These are phyloP conservation scores for Apiospora saccharicola DNA, from an alignment of 2,329 filamentous ascomycete genomes.

Conservation along the genomic window DNA sequence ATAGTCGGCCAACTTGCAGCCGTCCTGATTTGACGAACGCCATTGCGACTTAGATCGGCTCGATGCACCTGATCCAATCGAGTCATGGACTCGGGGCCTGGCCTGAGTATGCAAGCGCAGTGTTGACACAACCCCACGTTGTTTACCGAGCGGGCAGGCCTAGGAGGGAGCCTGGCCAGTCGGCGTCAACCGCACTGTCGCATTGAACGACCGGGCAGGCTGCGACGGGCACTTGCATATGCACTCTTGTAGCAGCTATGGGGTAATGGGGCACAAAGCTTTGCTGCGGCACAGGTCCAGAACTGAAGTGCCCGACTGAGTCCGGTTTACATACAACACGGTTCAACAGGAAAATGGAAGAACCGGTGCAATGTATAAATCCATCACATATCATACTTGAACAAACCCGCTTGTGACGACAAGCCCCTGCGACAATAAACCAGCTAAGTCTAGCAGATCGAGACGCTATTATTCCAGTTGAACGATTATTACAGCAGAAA, in stretches of 20 bases:
- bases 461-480: too few relatives aligned
- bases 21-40: background rate
- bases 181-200: background rate
- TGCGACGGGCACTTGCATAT: slow-evolving; percentile 6
- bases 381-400: background rate
- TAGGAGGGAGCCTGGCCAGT: background rate
- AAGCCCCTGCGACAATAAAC: too few relatives aligned
- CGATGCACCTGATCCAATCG: slow-evolving; percentile 7
- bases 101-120: background rate
- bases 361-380: background rate
- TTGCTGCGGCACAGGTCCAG: background rate
- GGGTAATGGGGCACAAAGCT: background rate
- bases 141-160: background rate
- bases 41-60: background rate
- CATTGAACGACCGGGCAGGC: slow-evolving; percentile 2
- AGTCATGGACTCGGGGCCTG: background rate
- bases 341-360: background rate
- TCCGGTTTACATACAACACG: background rate
- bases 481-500: too few relatives aligned
- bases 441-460: too few relatives aligned
- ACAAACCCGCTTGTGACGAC: background rate
- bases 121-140: background rate
- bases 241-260: slow-evolving; percentile 16
- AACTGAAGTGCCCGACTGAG: background rate
- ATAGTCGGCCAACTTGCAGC: background rate